Base-by-base conservation (phyloP, 2,329 filamentous ascomycete genomes). In the Diaporthe velutina region DNA sequence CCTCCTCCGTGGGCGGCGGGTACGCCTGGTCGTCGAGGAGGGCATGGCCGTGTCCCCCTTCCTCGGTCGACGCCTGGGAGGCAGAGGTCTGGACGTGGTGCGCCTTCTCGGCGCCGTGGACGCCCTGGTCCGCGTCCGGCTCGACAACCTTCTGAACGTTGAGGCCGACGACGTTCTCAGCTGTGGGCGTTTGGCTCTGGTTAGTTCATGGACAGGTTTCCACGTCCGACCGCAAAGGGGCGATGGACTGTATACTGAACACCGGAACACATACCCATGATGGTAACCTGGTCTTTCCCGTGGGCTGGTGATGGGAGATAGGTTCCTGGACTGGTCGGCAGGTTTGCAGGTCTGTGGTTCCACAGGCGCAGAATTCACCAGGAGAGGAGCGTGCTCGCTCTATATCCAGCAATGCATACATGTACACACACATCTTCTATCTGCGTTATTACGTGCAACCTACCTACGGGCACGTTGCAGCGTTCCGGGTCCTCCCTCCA, bases 1-100 rank as follows among this genome's bases (percentile, higher is more conserved):
- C 88, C 64, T 90, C 87, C 9, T 85, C 83, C 0, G 87, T 89
- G 1, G 88, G 86, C 42, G 79, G 76, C 17, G 83, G 82, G 73
- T 83, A 82, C 12, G 33, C 38, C 61, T 77, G 45, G 60, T 81
- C 79, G 30, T 80, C 64, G 48, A 68, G 15, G 15, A 30, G 48
- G 9, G 30, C 64, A 68, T 68, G 30, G 64, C 48, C n/a, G 64
- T 68, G 64, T 15, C 9, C 40, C 17, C 33, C 64, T 54, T 54
- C 33, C 33, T 68, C 64, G 15, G 48, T 45, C 33, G 64, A 54
- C 48, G 48, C 64, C n/a, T 28, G 45, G 3, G 64, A 68, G 15
- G 22, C 22, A n/a, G 28, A 28, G 30, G 48, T 54, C 64, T 68
- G 64, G 64, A 68, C 48, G 8, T 68, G 45, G n/a, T 54, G 64